These are phyloP conservation scores for Aspergillus sp. DNA, from an alignment of 2,329 filamentous ascomycete genomes.

Conservation along the genomic window DNA sequence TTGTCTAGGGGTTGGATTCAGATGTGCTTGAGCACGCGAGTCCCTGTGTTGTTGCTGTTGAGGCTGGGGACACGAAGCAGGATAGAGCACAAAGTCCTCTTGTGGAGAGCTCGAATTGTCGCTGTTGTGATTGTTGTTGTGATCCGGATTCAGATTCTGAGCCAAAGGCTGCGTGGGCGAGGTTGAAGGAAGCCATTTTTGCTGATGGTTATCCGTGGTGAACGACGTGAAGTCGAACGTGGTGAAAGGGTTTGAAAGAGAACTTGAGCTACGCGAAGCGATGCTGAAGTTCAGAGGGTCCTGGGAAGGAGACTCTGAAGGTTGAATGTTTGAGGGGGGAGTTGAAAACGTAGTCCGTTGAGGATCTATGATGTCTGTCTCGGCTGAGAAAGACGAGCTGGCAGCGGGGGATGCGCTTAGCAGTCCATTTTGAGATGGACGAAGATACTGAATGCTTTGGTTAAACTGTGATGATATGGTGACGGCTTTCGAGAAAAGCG, in stretches of 20 bases:
- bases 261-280: conserved; percentile 46
- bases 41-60: conserved; percentile 22
- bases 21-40: conserved; percentile 35
- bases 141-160: conserved; percentile 32
- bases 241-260: conserved; percentile 33
- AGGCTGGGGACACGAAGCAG: conserved; percentile 31
- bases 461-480: conserved; percentile 20
- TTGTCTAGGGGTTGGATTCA: conserved; percentile 40
- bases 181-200: conserved; percentile 49
- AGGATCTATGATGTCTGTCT: conserved; percentile 44
- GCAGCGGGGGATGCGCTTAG: conserved; percentile 34
- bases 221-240: conserved; percentile 48
- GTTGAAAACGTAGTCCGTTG: conserved; percentile 26
- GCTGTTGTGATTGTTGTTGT: conserved; percentile 30
- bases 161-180: conserved; percentile 44
- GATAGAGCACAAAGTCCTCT: conserved; percentile 49
- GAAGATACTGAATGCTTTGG: conserved; percentile 19
- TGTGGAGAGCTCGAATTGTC: conserved; percentile 32
- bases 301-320: conserved; percentile 45
- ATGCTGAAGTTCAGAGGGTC: conserved; percentile 48
- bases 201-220: conserved; percentile 50
- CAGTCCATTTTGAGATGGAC: conserved; percentile 40
- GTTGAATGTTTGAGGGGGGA: conserved; percentile 30
- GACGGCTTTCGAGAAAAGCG: conserved; percentile 10
- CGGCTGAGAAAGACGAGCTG: conserved; percentile 36